phyloP scores from a whole-genome alignment of 352 stramenopile species.

The Phytopythium vexans region DNA sequence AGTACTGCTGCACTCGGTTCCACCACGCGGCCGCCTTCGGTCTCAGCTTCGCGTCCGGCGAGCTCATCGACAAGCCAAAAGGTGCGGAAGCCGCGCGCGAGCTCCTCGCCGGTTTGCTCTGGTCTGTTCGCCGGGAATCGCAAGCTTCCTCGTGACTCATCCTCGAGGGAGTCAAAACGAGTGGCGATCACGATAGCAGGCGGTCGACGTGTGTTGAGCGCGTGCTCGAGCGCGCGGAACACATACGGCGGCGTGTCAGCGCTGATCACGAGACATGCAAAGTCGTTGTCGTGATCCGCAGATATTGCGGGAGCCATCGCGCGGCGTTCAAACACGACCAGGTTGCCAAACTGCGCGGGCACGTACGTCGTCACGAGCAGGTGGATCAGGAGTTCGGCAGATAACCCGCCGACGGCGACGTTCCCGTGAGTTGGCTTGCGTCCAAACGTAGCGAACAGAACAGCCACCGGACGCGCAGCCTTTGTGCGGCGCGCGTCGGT shows the following conservation, averaged over 20 bases:
- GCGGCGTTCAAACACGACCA: constrained; percentile 82
- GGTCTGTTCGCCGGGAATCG: constrained; percentile 78
- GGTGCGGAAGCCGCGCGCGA: constrained; percentile 87
- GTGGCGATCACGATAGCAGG: constrained; percentile 83
- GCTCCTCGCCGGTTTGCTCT: constrained; percentile 91
- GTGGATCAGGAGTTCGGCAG: constrained; percentile 84
- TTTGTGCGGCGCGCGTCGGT: constrained; percentile 74
- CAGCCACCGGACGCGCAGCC: constrained; percentile 66
- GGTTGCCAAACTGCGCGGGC: constrained; percentile 91
- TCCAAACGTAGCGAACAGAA: constrained; percentile 90
- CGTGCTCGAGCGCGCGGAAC: constrained; percentile 78
- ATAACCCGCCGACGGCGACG: constrained; percentile 80
- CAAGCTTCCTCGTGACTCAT: constrained; percentile 9
- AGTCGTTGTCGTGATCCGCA: constrained; percentile 42
- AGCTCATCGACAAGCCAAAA: constrained; percentile 70
- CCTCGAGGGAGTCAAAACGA: constrained; percentile 10
- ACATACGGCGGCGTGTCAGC: constrained; percentile 48
- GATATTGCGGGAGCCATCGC: constrained; percentile 42
- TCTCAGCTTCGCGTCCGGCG: constrained; percentile 37
- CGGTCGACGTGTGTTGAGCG: constrained; percentile 80
- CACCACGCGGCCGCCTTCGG: constrained; percentile 59
- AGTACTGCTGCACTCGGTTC: constrained; percentile 71
- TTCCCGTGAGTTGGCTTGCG: constrained; percentile 80
- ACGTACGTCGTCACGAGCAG: constrained; percentile 92
- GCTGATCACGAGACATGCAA: constrained; percentile 45